phyloP scores from a whole-genome alignment of 2,329 filamentous ascomycete genomes.

The Dendrostoma leiphaemia region DNA sequence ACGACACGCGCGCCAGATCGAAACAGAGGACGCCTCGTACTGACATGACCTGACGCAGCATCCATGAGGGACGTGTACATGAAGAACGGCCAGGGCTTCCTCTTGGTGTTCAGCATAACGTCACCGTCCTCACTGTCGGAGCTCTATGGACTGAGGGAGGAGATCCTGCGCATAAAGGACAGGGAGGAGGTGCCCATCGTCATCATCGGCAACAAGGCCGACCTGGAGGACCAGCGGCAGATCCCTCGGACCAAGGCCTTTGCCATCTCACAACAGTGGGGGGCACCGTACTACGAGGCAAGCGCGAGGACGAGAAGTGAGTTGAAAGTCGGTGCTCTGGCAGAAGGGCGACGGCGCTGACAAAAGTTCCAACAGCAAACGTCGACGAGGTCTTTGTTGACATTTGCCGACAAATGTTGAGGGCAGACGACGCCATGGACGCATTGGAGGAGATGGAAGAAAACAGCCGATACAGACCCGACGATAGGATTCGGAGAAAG shows the following conservation, averaged over 20 bases:
- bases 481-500: constrained; percentile 13
- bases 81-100: constrained; percentile 89
- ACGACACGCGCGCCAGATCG: neutral
- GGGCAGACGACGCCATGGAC: constrained; percentile 56
- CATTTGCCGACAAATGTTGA: constrained; percentile 78
- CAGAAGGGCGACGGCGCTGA: constrained; percentile 21
- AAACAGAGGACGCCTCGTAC: constrained; percentile 4
- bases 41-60: constrained; percentile 38
- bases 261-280: constrained; percentile 82
- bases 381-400: constrained; percentile 89
- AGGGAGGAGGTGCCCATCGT: constrained; percentile 83
- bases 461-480: constrained; percentile 10
- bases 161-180: constrained; percentile 89
- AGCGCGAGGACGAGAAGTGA: constrained; percentile 73
- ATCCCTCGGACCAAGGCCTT: constrained; percentile 80
- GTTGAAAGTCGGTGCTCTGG: constrained; percentile 24
- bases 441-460: constrained; percentile 1
- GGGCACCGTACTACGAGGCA: constrained; percentile 87
- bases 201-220: constrained; percentile 88
- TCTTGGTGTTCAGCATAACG: constrained; percentile 90
- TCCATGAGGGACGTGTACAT: constrained; percentile 82
- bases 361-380: constrained; percentile 56
- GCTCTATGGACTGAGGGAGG: constrained; percentile 76
- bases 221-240: constrained; percentile 80
- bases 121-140: constrained; percentile 81